Evolutionary conservation across 2,329 filamentous ascomycete genomes (phyloP), one percentile per base, ranked within the genome.

Genomic region (Exserohilum rostratum): DNA sequence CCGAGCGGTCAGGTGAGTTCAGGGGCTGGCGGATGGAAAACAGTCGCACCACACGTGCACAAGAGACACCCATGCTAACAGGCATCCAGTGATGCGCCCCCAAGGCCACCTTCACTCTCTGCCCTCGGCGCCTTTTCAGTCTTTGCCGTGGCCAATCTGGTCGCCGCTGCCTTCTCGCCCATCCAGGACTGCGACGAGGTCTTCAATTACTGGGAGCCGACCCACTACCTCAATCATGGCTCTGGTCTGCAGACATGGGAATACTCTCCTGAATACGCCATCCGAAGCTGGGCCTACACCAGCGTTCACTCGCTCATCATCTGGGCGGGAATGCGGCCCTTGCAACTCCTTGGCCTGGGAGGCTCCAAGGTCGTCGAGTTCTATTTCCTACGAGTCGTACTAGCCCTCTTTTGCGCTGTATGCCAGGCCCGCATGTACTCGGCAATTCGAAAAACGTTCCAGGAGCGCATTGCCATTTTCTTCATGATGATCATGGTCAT

Each of bases 131-230:
- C 89, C 11, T 96, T 97, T 73, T 95, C 90, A 70, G 76, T 91
- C 60, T 95, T 96, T 73, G 79, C 96, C 40, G 79, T 81, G 27
- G 87, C 89, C 61, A 91, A 91, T 70, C 62, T 89, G 15, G 67
- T 93, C 18, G 90, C 93, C 6, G 95, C 93, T 10, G 69, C 89
- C 29, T 93, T 88, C 73, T 88, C 92, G 2, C 95, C 95, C 0
- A 96, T 99, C 62, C 93, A 97, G 74, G 95, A 99, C 76, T 99
- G 95, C 73, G 95, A 99, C 68, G 95, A 99, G 79, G 93, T 93
- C 10, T 99, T 96, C 83, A 99, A 99, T 75, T 99, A 96, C 80
- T 99, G 93, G 92, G 95, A 99, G 69, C 93, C 95, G 0, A 87
- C 93, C 0, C 95, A 99, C 76, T 99, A 97, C 76, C 84, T 99